Evolutionary conservation across 768 basidiomycete species (phyloP).

Genomic region (Suillus subalutaceus): DNA sequence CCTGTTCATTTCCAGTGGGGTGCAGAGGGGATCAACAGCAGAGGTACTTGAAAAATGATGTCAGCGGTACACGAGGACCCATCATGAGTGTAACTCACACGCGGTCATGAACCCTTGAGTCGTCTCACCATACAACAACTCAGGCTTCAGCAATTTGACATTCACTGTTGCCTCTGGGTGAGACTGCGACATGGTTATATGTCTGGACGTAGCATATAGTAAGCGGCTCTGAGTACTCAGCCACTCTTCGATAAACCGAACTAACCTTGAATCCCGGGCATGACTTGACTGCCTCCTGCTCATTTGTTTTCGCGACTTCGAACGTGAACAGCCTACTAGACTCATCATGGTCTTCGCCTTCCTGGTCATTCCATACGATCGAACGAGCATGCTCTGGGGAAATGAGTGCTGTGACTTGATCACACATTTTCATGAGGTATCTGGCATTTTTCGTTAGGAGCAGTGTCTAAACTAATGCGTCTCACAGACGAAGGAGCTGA

Average conservation of each 20-base stretch:
- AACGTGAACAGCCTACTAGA: slow-evolving; percentile 54
- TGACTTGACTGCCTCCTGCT: slow-evolving; percentile 50
- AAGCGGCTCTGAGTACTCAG: neutral
- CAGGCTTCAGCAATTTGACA: slow-evolving; percentile 21
- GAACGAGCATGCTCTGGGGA: slow-evolving; percentile 48
- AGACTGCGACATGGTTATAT: slow-evolving; percentile 16
- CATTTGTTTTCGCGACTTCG: slow-evolving; percentile 56
- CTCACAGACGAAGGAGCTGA: slow-evolving; percentile 44
- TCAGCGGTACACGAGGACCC: neutral
- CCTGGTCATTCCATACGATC: slow-evolving; percentile 47
- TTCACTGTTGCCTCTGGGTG: slow-evolving; percentile 14
- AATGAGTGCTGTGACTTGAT: slow-evolving; percentile 56
- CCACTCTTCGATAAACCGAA: neutral
- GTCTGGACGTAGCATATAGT: slow-evolving; percentile 17
- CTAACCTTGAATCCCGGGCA: slow-evolving; percentile 50
- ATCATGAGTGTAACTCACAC: neutral
- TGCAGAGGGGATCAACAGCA: no score
- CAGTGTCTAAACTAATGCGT: slow-evolving; percentile 29
- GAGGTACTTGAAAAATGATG: neutral
- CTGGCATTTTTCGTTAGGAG: slow-evolving; percentile 30
- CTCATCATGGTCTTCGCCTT: slow-evolving; percentile 41
- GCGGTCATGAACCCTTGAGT: slow-evolving; percentile 43
- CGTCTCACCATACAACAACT: slow-evolving; percentile 43
- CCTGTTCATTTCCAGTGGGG: neutral
- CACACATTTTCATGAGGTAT: slow-evolving; percentile 61